Conservation (phyloP, 176 grass and related monocot species). For the Zea mays region DNA sequence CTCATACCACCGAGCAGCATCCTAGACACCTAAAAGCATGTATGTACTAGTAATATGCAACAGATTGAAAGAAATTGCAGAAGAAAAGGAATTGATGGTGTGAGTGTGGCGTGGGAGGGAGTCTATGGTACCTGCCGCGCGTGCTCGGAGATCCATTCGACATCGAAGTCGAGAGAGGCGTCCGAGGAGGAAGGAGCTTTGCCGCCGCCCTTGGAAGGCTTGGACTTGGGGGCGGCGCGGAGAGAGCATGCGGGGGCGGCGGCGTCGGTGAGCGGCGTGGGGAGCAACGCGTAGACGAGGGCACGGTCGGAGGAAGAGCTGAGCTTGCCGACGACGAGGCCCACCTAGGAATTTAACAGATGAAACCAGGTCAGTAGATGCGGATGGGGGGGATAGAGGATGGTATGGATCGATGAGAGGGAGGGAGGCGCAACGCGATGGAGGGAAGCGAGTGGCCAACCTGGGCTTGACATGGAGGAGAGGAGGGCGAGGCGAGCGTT, state of each 20-base stretch:
- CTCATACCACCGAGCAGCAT: slow-evolving; percentile 92
- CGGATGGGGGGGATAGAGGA: too few relatives aligned
- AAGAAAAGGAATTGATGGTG: not conserved
- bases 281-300: slow-evolving; percentile 75
- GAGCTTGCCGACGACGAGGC: slow-evolving; percentile 85
- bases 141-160: slow-evolving; percentile 90
- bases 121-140: slow-evolving; percentile 58
- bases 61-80: too few relatives aligned
- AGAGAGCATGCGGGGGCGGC: slow-evolving; percentile 70
- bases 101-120: not conserved
- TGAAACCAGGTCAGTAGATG: not conserved
- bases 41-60: not conserved
- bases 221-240: slow-evolving; percentile 41
- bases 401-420: not conserved
- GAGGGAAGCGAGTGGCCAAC: not conserved
- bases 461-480: slow-evolving; percentile 32
- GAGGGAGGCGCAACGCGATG: not conserved
- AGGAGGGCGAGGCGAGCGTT: slow-evolving; percentile 42
- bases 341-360: slow-evolving; percentile 44
- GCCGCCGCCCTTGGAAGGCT: slow-evolving; percentile 22
- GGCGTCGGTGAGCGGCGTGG: slow-evolving; percentile 79
- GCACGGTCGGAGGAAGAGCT: slow-evolving; percentile 68
- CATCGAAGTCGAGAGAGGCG: slow-evolving; percentile 60
- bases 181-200: slow-evolving; percentile 36
- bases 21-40: slow-evolving; percentile 56